Evolutionary conservation across 805 yeast genomes (phyloP).

Genomic region (Kockiozyma suomiensis): DNA sequence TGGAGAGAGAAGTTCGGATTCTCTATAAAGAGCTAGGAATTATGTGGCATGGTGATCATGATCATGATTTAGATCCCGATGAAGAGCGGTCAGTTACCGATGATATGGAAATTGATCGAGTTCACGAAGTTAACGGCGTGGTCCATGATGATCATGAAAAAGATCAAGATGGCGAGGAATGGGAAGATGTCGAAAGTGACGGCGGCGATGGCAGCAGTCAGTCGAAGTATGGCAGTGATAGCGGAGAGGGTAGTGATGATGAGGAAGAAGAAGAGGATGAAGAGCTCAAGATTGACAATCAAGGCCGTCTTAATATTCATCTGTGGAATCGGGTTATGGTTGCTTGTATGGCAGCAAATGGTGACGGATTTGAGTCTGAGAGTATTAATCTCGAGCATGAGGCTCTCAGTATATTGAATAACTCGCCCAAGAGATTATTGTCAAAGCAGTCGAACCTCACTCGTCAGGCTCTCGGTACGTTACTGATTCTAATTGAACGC

Average conservation of each 20-base stretch:
- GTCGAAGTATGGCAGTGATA: neutral
- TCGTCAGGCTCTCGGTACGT: neutral
- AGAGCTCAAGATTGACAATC: conserved; percentile 12
- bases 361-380: neutral
- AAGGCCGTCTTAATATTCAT: conserved; percentile 7
- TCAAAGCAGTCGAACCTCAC: neutral
- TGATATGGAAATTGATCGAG: neutral
- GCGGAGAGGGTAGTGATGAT: neutral
- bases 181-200: neutral
- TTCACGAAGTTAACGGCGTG: neutral
- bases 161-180: neutral
- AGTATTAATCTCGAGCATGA: conserved; percentile 1
- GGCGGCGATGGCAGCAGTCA: neutral
- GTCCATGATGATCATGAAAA: neutral
- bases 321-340: conserved; percentile 17
- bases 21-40: conserved; percentile 11
- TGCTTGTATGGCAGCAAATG: neutral
- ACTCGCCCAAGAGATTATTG: neutral
- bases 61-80: neutral
- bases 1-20: conserved; percentile 21
- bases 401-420: conserved; percentile 9
- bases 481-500: conserved; percentile 6
- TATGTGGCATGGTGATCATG: conserved; percentile 14
- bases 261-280: conserved; percentile 12
- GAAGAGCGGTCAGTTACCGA: too few relatives aligned